A percentile compares a stretch with the other conserved stretches of the same genome.
These are phyloP conservation scores for Mitragyna speciosa DNA, from an alignment of 257 asterid genomes.

Conservation along the genomic window DNA sequence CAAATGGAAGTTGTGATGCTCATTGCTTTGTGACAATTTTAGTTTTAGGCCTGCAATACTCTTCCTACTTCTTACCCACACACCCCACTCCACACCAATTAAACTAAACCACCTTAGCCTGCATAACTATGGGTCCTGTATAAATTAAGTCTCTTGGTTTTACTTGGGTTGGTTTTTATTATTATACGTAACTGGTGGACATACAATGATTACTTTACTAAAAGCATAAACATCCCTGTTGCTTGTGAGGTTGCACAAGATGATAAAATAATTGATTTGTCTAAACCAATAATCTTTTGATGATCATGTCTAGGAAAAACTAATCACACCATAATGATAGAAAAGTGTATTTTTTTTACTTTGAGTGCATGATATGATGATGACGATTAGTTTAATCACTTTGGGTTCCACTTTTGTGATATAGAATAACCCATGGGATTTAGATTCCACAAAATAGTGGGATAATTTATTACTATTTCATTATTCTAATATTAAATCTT, in stretches of 20 bases:
- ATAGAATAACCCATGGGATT: no score
- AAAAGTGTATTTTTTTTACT: slow-evolving; percentile 12
- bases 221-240: not conserved
- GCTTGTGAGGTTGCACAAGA: slow-evolving; percentile 3
- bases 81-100: not conserved
- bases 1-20: no score
- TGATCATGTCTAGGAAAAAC: not conserved
- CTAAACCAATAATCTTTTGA: slow-evolving; percentile 13
- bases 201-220: not conserved
- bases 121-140: not conserved
- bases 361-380: not conserved
- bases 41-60: not conserved
- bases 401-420: not conserved
- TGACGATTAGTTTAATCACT: slow-evolving; percentile 12
- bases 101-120: not conserved
- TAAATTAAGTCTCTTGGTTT: not conserved
- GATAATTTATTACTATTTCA: no score
- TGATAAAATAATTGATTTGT: slow-evolving; percentile 1
- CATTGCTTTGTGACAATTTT: no score
- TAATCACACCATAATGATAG: slow-evolving; percentile 2
- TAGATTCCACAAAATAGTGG: no score
- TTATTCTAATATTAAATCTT: no score
- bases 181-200: not conserved
- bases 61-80: no score
- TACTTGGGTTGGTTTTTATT: not conserved